Percentiles rank a stretch among this genome's conserved stretches.
Conservation (phyloP, 495 filamentous ascomycete genomes). For the Aspergillus asperescens region DNA sequence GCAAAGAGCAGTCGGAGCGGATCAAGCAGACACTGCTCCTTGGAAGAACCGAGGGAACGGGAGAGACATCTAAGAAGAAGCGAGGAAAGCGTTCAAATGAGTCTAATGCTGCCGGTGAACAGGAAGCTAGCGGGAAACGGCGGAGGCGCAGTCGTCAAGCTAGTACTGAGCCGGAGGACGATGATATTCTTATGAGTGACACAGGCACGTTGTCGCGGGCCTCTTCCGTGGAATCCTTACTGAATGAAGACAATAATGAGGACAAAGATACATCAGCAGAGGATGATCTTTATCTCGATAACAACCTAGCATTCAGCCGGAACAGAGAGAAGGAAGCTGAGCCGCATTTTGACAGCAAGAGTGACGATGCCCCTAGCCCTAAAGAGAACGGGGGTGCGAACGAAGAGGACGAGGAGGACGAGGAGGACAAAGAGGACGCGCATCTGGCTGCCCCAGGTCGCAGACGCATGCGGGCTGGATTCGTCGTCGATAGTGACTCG, state of each 20-base stretch:
- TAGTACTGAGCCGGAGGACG: conserved; percentile 19
- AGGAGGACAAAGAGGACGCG: conserved; percentile 33
- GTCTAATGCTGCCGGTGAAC: conserved; percentile 14
- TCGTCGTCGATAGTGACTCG: conserved; percentile 50
- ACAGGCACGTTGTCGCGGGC: conserved; percentile 19
- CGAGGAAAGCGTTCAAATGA: conserved; percentile 33
- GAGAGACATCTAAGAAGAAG: conserved; percentile 25
- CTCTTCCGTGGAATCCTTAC: conserved; percentile 10
- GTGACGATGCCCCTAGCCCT: not conserved
- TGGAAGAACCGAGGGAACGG: conserved; percentile 46
- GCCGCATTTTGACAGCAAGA: conserved; percentile 13
- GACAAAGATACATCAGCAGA: conserved; percentile 27
- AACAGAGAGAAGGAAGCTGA: conserved; percentile 18
- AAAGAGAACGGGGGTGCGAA: conserved; percentile 7
- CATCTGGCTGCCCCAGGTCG: conserved; percentile 27
- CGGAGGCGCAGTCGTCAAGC: conserved; percentile 25
- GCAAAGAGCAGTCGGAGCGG: conserved; percentile 45
- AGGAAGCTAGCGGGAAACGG: conserved; percentile 27
- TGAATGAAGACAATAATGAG: conserved; percentile 18
- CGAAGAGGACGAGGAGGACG: conserved; percentile 33
- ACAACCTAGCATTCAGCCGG: conserved; percentile 35
- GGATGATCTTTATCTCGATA: conserved; percentile 36
- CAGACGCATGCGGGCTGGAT: conserved; percentile 40
- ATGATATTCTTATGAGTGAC: conserved; percentile 35
- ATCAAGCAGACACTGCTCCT: conserved; percentile 48